Evolutionary conservation across 2,329 filamentous ascomycete genomes (phyloP).

Genomic region (Phaeophleospora eucalypticola): DNA sequence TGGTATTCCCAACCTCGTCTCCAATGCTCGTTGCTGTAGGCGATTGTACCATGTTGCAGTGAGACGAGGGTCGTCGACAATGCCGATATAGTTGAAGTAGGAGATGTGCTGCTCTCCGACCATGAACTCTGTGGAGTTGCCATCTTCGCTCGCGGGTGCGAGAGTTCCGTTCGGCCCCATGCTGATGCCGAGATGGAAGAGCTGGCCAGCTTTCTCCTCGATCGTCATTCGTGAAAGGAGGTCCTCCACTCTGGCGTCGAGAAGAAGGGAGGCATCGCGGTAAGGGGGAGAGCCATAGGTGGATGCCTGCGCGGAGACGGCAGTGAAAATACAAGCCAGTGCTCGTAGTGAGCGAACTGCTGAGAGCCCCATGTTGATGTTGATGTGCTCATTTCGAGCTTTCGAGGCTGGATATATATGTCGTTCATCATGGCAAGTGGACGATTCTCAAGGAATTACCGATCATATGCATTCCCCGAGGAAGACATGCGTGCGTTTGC

Average conservation of each 20-base stretch:
- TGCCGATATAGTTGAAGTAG: constrained; percentile 48
- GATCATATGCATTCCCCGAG: too few relatives aligned
- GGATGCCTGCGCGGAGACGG: too few relatives aligned
- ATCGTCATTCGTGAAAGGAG: constrained; percentile 46
- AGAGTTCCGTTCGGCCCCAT: constrained; percentile 34
- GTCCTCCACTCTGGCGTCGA: constrained; percentile 48
- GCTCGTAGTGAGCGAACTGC: too few relatives aligned
- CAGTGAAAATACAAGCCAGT: too few relatives aligned
- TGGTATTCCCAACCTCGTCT: constrained; percentile 48
- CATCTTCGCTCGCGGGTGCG: constrained; percentile 20
- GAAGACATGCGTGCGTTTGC: too few relatives aligned
- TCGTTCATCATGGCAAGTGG: too few relatives aligned
- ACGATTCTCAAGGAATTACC: too few relatives aligned
- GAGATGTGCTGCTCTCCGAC: constrained; percentile 38
- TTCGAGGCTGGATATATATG: too few relatives aligned
- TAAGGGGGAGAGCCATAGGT: constrained; percentile 34
- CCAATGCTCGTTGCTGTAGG: constrained; percentile 41
- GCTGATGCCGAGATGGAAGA: constrained; percentile 42
- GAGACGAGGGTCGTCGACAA: constrained; percentile 37
- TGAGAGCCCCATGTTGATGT: too few relatives aligned
- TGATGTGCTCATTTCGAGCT: too few relatives aligned
- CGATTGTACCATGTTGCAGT: constrained; percentile 40
- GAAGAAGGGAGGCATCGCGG: constrained; percentile 37
- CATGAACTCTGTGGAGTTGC: constrained; percentile 29
- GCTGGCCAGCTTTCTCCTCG: constrained; percentile 48